Percentiles rank a stretch among this genome's conserved stretches.
phyloP scores from a whole-genome alignment of 371 early-diverging fungal genomes.

The Rhizopus delemar region DNA sequence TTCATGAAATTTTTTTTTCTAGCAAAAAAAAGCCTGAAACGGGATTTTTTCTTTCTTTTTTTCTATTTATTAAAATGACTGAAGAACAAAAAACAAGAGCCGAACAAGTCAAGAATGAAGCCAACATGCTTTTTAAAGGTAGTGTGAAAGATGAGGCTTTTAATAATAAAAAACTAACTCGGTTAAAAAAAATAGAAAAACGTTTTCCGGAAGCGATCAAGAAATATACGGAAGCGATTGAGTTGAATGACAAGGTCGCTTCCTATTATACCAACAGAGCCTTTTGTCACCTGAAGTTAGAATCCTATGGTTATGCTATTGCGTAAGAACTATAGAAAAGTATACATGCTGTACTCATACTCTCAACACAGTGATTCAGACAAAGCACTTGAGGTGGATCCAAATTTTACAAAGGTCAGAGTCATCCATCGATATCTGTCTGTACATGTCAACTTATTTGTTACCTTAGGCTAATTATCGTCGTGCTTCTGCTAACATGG shows the following conservation, averaged over 20 bases:
- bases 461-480: slow-evolving; percentile 77
- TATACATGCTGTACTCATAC: slow-evolving; percentile 10
- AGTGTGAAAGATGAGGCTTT: too few species aligned
- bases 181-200: slow-evolving; percentile 37
- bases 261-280: slow-evolving; percentile 93
- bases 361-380: slow-evolving; percentile 72
- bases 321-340: slow-evolving; percentile 40
- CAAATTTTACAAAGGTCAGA: slow-evolving; percentile 78
- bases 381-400: slow-evolving; percentile 81
- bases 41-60: background rate
- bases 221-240: slow-evolving; percentile 83
- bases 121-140: slow-evolving; percentile 77
- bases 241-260: slow-evolving; percentile 78
- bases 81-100: slow-evolving; percentile 33
- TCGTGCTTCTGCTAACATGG: slow-evolving; percentile 86
- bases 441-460: background rate
- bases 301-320: slow-evolving; percentile 90
- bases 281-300: slow-evolving; percentile 83
- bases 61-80: background rate
- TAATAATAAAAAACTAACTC: too few species aligned
- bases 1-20: too few species aligned
- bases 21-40: background rate
- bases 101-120: slow-evolving; percentile 72
- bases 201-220: slow-evolving; percentile 83
- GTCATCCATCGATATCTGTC: background rate